phyloP scores from a whole-genome alignment of 1,139 yeast species.

The Geotrichum citri-aurantii region DNA sequence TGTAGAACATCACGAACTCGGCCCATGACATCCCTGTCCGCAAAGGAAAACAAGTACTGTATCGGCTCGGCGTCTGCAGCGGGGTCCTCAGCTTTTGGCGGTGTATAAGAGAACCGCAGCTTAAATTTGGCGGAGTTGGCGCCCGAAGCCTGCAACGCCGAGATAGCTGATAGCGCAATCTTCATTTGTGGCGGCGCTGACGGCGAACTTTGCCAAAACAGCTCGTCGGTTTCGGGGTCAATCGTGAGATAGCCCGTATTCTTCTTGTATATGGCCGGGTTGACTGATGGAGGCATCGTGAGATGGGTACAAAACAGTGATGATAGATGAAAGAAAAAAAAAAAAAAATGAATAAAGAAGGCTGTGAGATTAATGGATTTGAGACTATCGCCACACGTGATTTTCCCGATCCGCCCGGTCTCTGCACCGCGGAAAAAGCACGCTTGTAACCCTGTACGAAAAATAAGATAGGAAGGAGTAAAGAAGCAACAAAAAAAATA shows the following conservation, averaged over 20 bases:
- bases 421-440: neutral
- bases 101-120: slow-evolving; percentile 43
- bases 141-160: slow-evolving; percentile 70
- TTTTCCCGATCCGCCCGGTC: neutral
- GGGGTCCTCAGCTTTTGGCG: slow-evolving; percentile 18
- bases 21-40: slow-evolving; percentile 70
- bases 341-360: too few relatives aligned
- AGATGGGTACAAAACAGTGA: neutral
- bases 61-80: slow-evolving; percentile 42
- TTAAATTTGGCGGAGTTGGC: slow-evolving; percentile 65
- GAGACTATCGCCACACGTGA: neutral
- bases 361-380: neutral
- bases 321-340: neutral
- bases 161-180: slow-evolving; percentile 32
- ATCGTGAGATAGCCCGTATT: slow-evolving; percentile 26
- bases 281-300: slow-evolving; percentile 17
- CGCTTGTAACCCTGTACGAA: neutral
- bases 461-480: neutral
- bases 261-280: slow-evolving; percentile 30
- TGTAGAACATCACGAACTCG: slow-evolving; percentile 64
- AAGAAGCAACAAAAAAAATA: neutral
- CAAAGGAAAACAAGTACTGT: slow-evolving; percentile 50
- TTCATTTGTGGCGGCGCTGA: slow-evolving; percentile 19
- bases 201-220: slow-evolving; percentile 25
- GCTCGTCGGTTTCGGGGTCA: slow-evolving; percentile 22